Base-by-base conservation (phyloP, 768 basidiomycete species). In the Suillus subalutaceus region DNA sequence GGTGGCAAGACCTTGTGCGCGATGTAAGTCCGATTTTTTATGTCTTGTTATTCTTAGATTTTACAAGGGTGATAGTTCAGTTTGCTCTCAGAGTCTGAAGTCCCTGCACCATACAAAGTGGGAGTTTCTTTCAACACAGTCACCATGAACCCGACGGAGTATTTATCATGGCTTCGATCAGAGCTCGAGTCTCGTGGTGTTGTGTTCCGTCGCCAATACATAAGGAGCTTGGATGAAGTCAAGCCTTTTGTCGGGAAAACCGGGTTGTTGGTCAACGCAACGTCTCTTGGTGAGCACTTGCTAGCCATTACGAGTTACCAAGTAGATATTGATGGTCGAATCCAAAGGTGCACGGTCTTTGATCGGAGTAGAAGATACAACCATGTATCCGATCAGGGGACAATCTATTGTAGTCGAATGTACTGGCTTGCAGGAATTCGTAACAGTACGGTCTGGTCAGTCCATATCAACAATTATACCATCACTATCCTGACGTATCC, bases 381-480 rank as follows among this genome's bases (percentile, higher is more conserved):
- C 79, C n/a, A 79, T 95, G 35, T 88, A 86, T 72, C 93, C 95
- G 1, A 85, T 95, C 68, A 83, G 94, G 52, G 95, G 96, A 6
- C 96, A 97, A 78, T 90, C 93, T 0, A 88, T 96, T 15, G 74
- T 95, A n/a, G 81, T 96, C 20, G 76, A 85, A 46, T 90, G 91
- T 4, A 89, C 91, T 0, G 84, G 85, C 78, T 79, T 93, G 53
- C 58, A 79, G 53, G 79, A 81, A 64, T 79, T 72, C 60, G 48
- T 80, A 30, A 63, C 63, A 71, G 69, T 66, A 41, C 59, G 71
- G n/a, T 41, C 64, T 8, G 76, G 80, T 79, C 50, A 65, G 77
- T 68, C 30, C 2, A 26, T 46, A 64, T 32, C 2, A 37, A 35
- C 6, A n/a, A 10, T 20, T n/a, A 20, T 26, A 4, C 6, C 3